Evolutionary conservation across 2,329 filamentous ascomycete species (phyloP).

Genomic region (Monosporascus cannonballus): DNA sequence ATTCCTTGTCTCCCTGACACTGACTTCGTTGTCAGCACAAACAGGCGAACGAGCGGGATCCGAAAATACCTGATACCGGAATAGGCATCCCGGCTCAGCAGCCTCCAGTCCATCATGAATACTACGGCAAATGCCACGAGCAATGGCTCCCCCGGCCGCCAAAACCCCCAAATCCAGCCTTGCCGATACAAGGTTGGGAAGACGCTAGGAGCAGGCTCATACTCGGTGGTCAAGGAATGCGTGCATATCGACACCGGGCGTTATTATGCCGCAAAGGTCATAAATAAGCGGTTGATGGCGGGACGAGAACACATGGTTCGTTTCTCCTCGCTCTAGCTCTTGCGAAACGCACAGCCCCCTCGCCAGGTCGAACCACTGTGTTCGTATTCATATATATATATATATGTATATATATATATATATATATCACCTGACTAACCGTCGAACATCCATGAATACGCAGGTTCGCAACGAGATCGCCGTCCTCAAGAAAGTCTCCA

Average conservation of each 20-base stretch:
- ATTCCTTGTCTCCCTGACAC: too few relatives aligned
- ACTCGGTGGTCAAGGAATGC: conserved; percentile 98
- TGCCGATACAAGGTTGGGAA: conserved; percentile 99
- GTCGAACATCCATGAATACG: too few relatives aligned
- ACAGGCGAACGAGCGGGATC: too few relatives aligned
- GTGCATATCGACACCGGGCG: conserved; percentile 96
- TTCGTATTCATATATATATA: background rate
- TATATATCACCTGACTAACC: background rate
- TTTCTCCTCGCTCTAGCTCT: conserved; percentile 3
- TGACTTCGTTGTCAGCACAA: too few relatives aligned
- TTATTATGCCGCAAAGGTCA: conserved; percentile 98
- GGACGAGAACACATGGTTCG: conserved; percentile 95
- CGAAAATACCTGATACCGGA: too few relatives aligned
- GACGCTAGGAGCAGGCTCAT: conserved; percentile 91
- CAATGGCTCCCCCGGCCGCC: conserved; percentile 22
- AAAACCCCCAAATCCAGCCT: conserved; percentile 70
- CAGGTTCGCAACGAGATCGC: conserved; percentile 97
- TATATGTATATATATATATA: conserved; percentile 1
- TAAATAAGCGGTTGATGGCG: conserved; percentile 97
- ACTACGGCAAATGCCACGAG: conserved; percentile 15
- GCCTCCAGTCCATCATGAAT: conserved; percentile 14
- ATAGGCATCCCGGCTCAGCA: too few relatives aligned
- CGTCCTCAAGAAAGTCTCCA: conserved; percentile 94
- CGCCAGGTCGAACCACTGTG: conserved; percentile 2
- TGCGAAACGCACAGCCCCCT: background rate